Evolutionary conservation across 179 eudicot genomes (phyloP).

Genomic region (Pouteria campechiana): DNA sequence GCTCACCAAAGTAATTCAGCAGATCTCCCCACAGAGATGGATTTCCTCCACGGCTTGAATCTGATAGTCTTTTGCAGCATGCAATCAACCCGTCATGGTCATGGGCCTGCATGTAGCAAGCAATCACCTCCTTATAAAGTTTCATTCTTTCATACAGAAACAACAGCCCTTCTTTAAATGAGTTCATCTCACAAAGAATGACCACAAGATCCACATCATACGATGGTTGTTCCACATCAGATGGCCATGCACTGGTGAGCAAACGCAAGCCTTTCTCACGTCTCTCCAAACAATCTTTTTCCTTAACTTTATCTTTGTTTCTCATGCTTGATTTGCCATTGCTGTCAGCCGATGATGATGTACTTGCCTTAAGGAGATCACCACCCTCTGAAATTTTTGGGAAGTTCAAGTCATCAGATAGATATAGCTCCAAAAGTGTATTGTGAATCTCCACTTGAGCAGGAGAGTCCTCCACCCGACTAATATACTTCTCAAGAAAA

Average conservation of each 20-base stretch:
- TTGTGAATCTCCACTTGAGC: conserved; percentile 95
- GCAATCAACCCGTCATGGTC: conserved; percentile 95
- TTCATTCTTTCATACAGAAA: conserved; percentile 91
- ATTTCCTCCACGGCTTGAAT: conserved; percentile 88
- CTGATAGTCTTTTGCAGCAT: conserved; percentile 95
- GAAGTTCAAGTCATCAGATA: conserved; percentile 71
- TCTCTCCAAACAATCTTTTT: conserved; percentile 43
- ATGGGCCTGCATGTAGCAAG: conserved; percentile 92
- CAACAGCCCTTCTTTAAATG: conserved; percentile 62
- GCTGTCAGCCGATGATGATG: conserved; percentile 17
- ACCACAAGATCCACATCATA: conserved; percentile 91
- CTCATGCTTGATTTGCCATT: conserved; percentile 35
- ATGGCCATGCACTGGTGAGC: conserved; percentile 84
- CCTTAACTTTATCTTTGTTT: conserved; percentile 19
- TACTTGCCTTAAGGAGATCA: conserved; percentile 11
- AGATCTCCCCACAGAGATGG: conserved; percentile 90
- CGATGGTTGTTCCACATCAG: conserved; percentile 66
- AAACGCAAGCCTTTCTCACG: conserved; percentile 62
- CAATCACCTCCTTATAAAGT: conserved; percentile 86
- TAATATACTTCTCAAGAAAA: conserved; percentile 81
- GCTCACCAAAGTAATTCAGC: conserved; percentile 90
- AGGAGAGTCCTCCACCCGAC: conserved; percentile 83
- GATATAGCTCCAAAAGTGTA: conserved; percentile 77
- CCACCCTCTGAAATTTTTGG: conserved; percentile 50
- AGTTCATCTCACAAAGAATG: conserved; percentile 85